Evolutionary conservation across 2,329 filamentous ascomycete species (phyloP).

Genomic region (Penicillium sp.): DNA sequence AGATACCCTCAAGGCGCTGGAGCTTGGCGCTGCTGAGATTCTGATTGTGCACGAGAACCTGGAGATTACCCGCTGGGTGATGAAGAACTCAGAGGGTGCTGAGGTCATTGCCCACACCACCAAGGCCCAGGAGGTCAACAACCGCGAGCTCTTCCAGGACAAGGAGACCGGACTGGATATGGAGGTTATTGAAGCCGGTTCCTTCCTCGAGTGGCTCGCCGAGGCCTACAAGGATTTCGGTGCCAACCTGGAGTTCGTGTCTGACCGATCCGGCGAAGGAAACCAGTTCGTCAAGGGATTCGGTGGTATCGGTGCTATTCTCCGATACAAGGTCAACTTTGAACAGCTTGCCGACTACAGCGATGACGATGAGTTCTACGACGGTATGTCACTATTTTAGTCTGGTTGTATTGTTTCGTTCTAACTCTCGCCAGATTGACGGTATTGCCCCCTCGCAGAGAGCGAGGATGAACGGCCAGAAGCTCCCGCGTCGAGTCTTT

Average conservation of each 20-base stretch:
- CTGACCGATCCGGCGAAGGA: slow-evolving; percentile 93
- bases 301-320: slow-evolving; percentile 93
- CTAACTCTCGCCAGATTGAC: slow-evolving; percentile 67
- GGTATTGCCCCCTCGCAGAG: slow-evolving; percentile 79
- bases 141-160: slow-evolving; percentile 88
- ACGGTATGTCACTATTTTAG: slow-evolving; percentile 49
- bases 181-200: slow-evolving; percentile 83
- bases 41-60: slow-evolving; percentile 97
- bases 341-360: slow-evolving; percentile 92
- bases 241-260: slow-evolving; percentile 93
- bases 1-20: slow-evolving; percentile 93
- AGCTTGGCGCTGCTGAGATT: slow-evolving; percentile 90
- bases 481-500: slow-evolving; percentile 53
- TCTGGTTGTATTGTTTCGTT: slow-evolving; percentile 3
- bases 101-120: slow-evolving; percentile 83
- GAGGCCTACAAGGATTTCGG: slow-evolving; percentile 99
- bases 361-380: slow-evolving; percentile 92
- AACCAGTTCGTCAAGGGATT: slow-evolving; percentile 99
- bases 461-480: slow-evolving; percentile 81
- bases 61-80: slow-evolving; percentile 86
- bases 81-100: slow-evolving; percentile 74
- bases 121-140: slow-evolving; percentile 77
- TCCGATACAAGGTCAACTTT: slow-evolving; percentile 99
- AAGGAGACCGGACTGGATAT: slow-evolving; percentile 96
- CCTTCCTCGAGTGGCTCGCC: slow-evolving; percentile 99